These are phyloP conservation scores for Auricularia auricula-judae DNA, from an alignment of 768 basidiomycete species.

Conservation along the genomic window DNA sequence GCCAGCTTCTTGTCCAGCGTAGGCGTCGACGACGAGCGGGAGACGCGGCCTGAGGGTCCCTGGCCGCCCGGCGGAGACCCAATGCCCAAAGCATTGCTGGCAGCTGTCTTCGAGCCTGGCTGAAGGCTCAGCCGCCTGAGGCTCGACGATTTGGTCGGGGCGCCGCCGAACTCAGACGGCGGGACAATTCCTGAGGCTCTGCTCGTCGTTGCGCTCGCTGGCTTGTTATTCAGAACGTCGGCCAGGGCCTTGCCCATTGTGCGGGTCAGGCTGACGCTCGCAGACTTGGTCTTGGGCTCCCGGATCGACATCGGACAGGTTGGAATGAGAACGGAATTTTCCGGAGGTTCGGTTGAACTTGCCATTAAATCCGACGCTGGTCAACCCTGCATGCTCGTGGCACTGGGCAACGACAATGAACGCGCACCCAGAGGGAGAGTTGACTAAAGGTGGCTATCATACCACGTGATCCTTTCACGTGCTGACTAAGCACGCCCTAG, in stretches of 20 bases:
- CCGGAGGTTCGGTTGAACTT: no score
- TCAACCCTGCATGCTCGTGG: no score
- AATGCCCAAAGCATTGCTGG: not conserved
- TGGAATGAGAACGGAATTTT: no score
- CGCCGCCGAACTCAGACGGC: not conserved
- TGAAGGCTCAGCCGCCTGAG: not conserved
- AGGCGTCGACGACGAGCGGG: not conserved
- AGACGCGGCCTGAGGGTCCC: not conserved
- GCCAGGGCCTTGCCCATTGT: not conserved
- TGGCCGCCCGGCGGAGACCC: not conserved
- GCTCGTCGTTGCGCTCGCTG: not conserved
- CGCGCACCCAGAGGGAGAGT: no score
- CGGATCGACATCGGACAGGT: not conserved
- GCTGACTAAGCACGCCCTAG: no score
- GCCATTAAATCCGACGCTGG: no score
- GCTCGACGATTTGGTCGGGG: not conserved
- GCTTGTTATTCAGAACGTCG: not conserved
- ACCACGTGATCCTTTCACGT: no score
- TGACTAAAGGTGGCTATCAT: no score
- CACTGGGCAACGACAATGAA: no score
- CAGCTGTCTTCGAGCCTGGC: not conserved
- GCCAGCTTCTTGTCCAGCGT: not conserved
- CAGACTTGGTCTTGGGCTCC: not conserved
- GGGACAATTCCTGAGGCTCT: not conserved
- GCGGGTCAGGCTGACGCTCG: not conserved